Percentiles rank a stretch among this genome's conserved stretches.
Evolutionary conservation across 805 yeast species (phyloP).

Genomic region (Clavispora fructus): DNA sequence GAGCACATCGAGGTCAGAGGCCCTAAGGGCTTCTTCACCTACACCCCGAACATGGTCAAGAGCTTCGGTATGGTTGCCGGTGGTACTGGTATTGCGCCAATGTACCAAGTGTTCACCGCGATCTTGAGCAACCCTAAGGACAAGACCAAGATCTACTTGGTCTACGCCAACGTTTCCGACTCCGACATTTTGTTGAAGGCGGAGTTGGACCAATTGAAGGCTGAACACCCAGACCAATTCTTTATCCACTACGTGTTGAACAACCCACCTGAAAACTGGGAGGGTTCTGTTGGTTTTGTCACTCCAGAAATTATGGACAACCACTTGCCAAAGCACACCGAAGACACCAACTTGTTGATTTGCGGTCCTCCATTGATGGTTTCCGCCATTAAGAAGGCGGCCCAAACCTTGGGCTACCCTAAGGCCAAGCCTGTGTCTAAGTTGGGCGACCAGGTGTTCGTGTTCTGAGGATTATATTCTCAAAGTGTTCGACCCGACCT

Average conservation of each 20-base stretch:
- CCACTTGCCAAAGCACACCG: constrained; percentile 56
- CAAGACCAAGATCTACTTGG: constrained; percentile 63
- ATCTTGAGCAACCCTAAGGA: constrained; percentile 74
- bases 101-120: constrained; percentile 87
- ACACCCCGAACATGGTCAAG: constrained; percentile 71
- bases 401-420: constrained; percentile 65
- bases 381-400: constrained; percentile 75
- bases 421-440: constrained; percentile 88
- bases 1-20: constrained; percentile 77
- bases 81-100: constrained; percentile 95
- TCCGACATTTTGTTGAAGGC: constrained; percentile 76
- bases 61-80: constrained; percentile 90
- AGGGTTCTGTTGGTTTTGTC: constrained; percentile 73
- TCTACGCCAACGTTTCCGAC: constrained; percentile 78
- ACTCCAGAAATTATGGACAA: constrained; percentile 66
- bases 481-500: neutral
- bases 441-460: constrained; percentile 85
- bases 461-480: constrained; percentile 45
- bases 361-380: constrained; percentile 97
- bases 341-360: constrained; percentile 64
- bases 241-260: constrained; percentile 71
- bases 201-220: constrained; percentile 67
- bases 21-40: constrained; percentile 85
- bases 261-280: constrained; percentile 68
- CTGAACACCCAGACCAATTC: constrained; percentile 53